These are phyloP conservation scores for Dichotomopilus funicola DNA, from an alignment of 2,329 filamentous ascomycete species.

Conservation along the genomic window DNA sequence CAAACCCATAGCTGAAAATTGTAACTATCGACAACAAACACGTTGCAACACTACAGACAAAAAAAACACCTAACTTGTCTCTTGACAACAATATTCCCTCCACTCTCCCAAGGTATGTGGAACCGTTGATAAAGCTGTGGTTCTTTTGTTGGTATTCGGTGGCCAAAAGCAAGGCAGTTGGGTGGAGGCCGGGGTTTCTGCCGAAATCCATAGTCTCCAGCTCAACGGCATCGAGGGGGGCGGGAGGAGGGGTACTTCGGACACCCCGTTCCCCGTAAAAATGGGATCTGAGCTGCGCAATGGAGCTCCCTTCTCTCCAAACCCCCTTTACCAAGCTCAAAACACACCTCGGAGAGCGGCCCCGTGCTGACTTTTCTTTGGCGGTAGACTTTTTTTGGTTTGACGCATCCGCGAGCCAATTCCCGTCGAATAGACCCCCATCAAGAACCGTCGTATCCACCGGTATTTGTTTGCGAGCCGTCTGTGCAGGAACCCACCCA, in stretches of 20 bases:
- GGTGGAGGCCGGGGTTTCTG: not conserved
- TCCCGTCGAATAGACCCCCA: not conserved
- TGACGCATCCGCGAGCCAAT: not conserved
- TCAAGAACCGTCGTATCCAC: slow-evolving; percentile 4
- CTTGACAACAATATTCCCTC: not conserved
- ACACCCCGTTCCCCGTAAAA: slow-evolving; percentile 3
- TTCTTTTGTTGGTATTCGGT: not conserved
- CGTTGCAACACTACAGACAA: no score
- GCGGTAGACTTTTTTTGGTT: slow-evolving; percentile 1
- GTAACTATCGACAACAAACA: no score
- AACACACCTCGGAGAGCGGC: no score
- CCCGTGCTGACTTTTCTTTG: not conserved
- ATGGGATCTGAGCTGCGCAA: not conserved
- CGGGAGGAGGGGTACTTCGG: not conserved
- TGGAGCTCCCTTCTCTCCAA: no score
- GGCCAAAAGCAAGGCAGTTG: not conserved
- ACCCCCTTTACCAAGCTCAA: no score
- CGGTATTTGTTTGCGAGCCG: slow-evolving; percentile 9
- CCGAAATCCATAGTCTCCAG: not conserved
- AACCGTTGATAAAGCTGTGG: not conserved
- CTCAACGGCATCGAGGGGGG: not conserved
- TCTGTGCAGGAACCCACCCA: not conserved
- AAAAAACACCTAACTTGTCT: not conserved
- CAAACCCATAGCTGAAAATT: not conserved
- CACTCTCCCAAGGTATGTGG: not conserved